These are phyloP conservation scores for Peziza echinospora DNA, from an alignment of 495 filamentous ascomycete species.

Conservation along the genomic window DNA sequence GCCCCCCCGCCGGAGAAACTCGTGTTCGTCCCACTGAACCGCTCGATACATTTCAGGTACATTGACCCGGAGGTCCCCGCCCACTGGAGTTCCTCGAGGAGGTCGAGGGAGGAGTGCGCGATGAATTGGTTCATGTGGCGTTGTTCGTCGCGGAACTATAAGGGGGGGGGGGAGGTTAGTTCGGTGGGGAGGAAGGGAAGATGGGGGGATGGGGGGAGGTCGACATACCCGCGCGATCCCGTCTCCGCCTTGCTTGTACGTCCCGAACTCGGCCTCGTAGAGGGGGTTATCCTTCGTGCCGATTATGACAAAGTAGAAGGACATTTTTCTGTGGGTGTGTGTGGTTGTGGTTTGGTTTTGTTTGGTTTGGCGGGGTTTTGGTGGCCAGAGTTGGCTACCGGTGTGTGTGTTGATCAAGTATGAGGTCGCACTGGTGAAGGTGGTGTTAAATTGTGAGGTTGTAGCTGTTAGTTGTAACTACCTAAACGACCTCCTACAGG, in stretches of 20 bases:
- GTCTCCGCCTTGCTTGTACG: constrained; percentile 81
- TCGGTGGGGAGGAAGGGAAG: not conserved
- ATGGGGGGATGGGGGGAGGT: not conserved
- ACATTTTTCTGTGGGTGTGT: constrained; percentile 43
- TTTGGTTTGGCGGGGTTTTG: too few species aligned
- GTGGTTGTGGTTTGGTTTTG: too few species aligned
- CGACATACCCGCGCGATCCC: constrained; percentile 47
- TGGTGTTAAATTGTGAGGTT: too few species aligned
- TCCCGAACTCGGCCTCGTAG: constrained; percentile 91
- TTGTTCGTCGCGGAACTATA: constrained; percentile 52
- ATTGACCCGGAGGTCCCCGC: constrained; percentile 25
- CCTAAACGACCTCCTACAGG: too few species aligned
- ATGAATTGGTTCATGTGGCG: constrained; percentile 95
- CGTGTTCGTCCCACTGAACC: not conserved
- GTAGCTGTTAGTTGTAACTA: too few species aligned
- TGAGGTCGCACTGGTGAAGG: too few species aligned
- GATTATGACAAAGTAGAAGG: constrained; percentile 90
- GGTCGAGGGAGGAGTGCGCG: constrained; percentile 74
- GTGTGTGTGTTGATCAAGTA: too few species aligned
- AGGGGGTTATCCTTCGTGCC: constrained; percentile 84
- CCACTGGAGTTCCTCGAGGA: constrained; percentile 93
- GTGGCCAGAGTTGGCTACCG: too few species aligned
- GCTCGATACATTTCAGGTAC: constrained; percentile 25
- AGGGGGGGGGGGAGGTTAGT: not conserved
- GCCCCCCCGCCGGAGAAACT: not conserved